Percentiles rank a stretch among this genome's conserved stretches.
Conservation (phyloP, 1,284 basidiomycete species). For the Moesziomyces parantarcticus region DNA sequence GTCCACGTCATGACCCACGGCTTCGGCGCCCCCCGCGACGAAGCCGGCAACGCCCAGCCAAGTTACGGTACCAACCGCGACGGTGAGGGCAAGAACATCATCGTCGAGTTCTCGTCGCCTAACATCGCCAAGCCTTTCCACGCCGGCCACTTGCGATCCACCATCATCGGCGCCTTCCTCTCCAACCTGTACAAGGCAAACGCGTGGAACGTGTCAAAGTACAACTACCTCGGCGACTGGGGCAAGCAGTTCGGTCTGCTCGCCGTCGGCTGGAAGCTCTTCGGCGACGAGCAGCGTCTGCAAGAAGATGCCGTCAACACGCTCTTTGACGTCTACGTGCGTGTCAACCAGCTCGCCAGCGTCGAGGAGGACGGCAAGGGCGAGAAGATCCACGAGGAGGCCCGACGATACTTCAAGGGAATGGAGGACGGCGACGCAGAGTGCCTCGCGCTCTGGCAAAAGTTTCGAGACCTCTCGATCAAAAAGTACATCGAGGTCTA, state of each 20-base stretch:
- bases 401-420: constrained; percentile 89
- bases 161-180: constrained; percentile 96
- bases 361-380: constrained; percentile 73
- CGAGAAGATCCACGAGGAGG: constrained; percentile 78
- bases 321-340: constrained; percentile 92
- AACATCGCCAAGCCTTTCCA: constrained; percentile 99
- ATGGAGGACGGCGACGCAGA: constrained; percentile 90
- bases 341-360: constrained; percentile 84
- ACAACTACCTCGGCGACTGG: constrained; percentile 82
- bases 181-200: constrained; percentile 90
- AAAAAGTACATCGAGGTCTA: constrained; percentile 92
- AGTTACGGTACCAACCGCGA: constrained; percentile 65
- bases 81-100: constrained; percentile 60
- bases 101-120: constrained; percentile 89
- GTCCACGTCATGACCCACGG: constrained; percentile 79
- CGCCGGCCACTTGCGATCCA: constrained; percentile 94
- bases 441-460: constrained; percentile 86
- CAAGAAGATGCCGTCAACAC: constrained; percentile 92
- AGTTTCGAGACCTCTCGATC: constrained; percentile 92
- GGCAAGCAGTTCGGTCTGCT: constrained; percentile 76
- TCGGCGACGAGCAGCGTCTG: constrained; percentile 85
- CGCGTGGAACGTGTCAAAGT: constrained; percentile 88
- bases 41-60: constrained; percentile 53
- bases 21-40: constrained; percentile 50
- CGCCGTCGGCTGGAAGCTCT: constrained; percentile 90